These are phyloP conservation scores for Colletotrichum viniferum DNA, from an alignment of 2,329 filamentous ascomycete genomes.

Conservation along the genomic window DNA sequence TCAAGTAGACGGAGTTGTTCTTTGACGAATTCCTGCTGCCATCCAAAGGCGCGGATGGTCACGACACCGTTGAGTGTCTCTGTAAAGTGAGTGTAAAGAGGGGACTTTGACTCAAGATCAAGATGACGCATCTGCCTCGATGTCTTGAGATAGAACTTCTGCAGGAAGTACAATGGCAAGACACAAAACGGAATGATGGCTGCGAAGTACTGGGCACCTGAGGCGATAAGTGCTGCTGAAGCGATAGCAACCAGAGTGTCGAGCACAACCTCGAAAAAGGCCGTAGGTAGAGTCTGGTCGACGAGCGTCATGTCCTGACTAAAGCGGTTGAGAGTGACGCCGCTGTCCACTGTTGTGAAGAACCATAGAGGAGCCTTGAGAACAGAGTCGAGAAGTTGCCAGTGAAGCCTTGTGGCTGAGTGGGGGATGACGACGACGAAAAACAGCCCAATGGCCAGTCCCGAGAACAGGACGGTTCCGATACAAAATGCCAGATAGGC, in stretches of 20 bases:
- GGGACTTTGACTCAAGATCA: constrained; percentile 45
- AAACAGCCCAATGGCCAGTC: background rate
- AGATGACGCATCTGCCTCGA: constrained; percentile 46
- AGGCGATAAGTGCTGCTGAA: constrained; percentile 15
- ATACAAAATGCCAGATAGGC: background rate
- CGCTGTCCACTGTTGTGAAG: constrained; percentile 26
- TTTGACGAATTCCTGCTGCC: constrained; percentile 46
- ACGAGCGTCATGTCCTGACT: constrained; percentile 30
- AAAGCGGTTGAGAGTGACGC: constrained; percentile 27
- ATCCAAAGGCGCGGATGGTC: constrained; percentile 60
- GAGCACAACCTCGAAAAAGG: constrained; percentile 27
- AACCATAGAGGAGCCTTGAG: constrained; percentile 20
- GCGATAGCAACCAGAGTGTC: constrained; percentile 16
- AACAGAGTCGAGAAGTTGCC: background rate
- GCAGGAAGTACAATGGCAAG: constrained; percentile 30
- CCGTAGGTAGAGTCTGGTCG: constrained; percentile 25
- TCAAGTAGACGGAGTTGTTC: constrained; percentile 56
- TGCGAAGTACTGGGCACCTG: constrained; percentile 31
- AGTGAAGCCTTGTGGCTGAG: background rate
- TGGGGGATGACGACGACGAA: constrained; percentile 4
- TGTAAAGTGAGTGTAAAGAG: constrained; percentile 40
- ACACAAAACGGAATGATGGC: constrained; percentile 29
- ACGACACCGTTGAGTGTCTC: constrained; percentile 52
- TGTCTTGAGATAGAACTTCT: constrained; percentile 44
- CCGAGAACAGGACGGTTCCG: background rate